Evolutionary conservation across 2,329 filamentous ascomycete genomes (phyloP).

Genomic region (Claviceps citrina): DNA sequence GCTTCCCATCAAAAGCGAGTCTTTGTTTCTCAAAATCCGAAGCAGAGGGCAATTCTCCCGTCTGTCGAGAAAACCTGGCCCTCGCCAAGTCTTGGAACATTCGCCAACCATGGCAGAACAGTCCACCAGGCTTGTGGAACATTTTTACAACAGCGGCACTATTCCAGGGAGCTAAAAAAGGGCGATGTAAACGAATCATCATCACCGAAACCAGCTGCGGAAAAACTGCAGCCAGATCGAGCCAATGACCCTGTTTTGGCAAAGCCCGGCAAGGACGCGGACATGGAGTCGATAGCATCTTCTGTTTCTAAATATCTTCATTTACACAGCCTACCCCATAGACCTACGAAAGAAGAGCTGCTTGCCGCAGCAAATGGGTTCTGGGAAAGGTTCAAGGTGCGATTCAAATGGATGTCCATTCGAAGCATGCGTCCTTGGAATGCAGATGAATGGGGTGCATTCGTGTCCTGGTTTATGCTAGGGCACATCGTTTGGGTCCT

Average conservation of each 20-base stretch:
- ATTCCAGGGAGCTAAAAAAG: background rate
- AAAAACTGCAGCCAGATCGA: background rate
- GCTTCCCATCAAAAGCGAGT: background rate
- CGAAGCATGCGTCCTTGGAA: constrained; percentile 89
- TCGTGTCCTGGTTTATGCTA: constrained; percentile 83
- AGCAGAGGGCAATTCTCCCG: background rate
- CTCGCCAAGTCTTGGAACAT: background rate
- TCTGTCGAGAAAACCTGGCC: background rate
- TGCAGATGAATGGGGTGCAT: constrained; percentile 86
- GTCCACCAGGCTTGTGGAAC: background rate
- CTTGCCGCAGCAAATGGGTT: constrained; percentile 84
- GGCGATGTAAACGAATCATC: background rate
- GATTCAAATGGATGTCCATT: constrained; percentile 97
- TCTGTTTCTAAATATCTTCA: constrained; percentile 46
- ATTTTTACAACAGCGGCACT: background rate
- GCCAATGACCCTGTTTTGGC: background rate
- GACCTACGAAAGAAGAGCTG: constrained; percentile 85
- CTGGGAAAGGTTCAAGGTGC: constrained; percentile 75
- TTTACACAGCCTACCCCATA: constrained; percentile 58
- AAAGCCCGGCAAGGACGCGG: constrained; percentile 7
- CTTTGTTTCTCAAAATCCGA: background rate
- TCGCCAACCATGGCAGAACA: background rate
- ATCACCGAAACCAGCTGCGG: background rate
- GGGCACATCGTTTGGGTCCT: constrained; percentile 91
- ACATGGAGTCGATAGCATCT: constrained; percentile 29